These are phyloP conservation scores for Carpediemonas membranifera DNA, from an alignment of 78 protist species.

Conservation along the genomic window DNA sequence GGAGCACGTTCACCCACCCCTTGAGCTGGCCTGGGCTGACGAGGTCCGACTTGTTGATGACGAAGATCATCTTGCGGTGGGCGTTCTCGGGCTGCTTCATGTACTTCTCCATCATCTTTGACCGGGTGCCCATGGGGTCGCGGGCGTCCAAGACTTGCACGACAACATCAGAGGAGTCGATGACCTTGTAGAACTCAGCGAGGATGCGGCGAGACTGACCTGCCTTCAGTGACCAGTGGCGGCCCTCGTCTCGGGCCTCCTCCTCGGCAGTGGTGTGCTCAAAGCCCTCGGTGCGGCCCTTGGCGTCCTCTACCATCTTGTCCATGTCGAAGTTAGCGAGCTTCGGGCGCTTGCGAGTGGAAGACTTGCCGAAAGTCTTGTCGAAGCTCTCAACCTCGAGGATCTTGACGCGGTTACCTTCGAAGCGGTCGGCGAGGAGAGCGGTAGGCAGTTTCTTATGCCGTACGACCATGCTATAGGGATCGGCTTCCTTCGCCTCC, in stretches of 20 bases:
- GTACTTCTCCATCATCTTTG: constrained; percentile 5
- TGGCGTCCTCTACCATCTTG: too few relatives aligned
- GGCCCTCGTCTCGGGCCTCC: too few relatives aligned
- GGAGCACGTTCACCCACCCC: constrained; percentile 33
- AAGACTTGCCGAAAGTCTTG: constrained; percentile 71
- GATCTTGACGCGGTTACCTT: constrained; percentile 5
- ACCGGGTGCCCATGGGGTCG: constrained; percentile 95
- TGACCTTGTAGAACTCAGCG: too few relatives aligned
- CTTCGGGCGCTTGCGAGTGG: constrained; percentile 47
- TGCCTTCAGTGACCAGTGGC: too few relatives aligned
- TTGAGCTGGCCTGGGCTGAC: constrained; percentile 89
- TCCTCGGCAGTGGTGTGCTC: too few relatives aligned
- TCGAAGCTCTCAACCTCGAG: constrained; percentile 61
- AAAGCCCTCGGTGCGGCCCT: too few relatives aligned
- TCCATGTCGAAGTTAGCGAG: too few relatives aligned
- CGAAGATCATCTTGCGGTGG: constrained; percentile 91
- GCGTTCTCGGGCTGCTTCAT: constrained; percentile 36
- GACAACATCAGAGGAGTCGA: too few relatives aligned
- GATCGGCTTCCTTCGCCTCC: constrained; percentile 33
- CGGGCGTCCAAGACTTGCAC: constrained; percentile 78
- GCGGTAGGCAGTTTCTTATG: constrained; percentile 48
- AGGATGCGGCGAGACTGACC: too few relatives aligned
- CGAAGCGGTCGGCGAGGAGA: constrained; percentile 34
- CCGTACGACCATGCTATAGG: constrained; percentile 51
- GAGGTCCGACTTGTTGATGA: constrained; percentile 95